Conservation (phyloP, 31 red algal species). For the Odonthalia washingtoniensis region DNA sequence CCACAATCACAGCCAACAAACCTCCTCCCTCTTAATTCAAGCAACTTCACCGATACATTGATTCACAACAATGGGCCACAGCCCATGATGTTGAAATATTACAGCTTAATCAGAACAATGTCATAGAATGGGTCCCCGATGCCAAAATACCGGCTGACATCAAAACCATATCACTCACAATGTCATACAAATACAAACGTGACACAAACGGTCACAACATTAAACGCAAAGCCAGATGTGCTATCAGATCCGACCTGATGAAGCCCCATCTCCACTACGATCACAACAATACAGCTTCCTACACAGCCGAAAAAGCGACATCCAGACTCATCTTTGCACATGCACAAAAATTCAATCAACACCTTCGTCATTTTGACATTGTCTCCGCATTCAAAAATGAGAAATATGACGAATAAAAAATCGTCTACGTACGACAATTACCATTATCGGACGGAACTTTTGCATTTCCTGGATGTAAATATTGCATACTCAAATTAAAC, state of each 20-base stretch:
- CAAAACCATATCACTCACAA: too few relatives aligned
- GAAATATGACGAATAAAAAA: conserved; percentile 12
- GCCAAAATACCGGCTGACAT: too few relatives aligned
- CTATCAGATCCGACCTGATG: conserved; percentile 39
- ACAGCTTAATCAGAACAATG: not conserved
- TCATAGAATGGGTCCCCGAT: conserved; percentile 13
- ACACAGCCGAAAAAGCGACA: conserved; percentile 24
- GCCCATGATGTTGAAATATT: not conserved
- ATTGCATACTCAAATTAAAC: not conserved
- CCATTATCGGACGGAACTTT: conserved; percentile 24
- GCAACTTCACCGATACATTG: not conserved
- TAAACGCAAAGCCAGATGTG: conserved; percentile 8
- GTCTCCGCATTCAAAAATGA: conserved; percentile 24
- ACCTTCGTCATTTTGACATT: conserved; percentile 35
- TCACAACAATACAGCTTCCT: conserved; percentile 12
- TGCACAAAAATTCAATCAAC: not conserved
- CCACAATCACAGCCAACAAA: not conserved
- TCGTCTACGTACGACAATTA: conserved; percentile 9
- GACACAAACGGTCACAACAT: not conserved
- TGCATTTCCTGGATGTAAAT: not conserved
- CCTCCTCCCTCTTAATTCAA: not conserved
- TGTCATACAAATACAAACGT: too few relatives aligned
- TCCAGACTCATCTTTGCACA: not conserved
- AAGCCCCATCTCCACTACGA: conserved; percentile 25
- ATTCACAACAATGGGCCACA: not conserved